Base-by-base conservation (phyloP, 768 basidiomycete species). In the Chalciporus piperatus region DNA sequence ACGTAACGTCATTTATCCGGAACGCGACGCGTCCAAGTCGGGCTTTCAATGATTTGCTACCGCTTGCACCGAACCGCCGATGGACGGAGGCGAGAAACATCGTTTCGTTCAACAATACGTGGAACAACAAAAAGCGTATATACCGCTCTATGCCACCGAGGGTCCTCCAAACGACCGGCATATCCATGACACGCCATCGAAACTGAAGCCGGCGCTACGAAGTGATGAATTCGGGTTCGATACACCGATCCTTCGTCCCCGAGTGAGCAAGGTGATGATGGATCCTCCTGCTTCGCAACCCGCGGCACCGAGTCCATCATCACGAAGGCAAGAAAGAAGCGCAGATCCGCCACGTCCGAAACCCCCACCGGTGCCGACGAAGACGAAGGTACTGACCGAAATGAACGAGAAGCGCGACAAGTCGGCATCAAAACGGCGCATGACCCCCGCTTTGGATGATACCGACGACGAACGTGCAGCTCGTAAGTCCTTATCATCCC, bases 161-260 rank as follows among this genome's bases (percentile, higher is more conserved):
- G 78, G 73, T 13, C 66, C 52, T 22, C 20, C 51, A 41, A 48
- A 54, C 48, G 46, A 58, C 32, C 23, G 41, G 48, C 30, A 7
- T 38, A 41, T 32, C 13, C 12, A 13, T 13, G 30, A 27, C 17
- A 59, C 61, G 5, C 65, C 60, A 7, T 16, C 52, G 35, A 54
- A 50, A 39, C 20, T 19, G 28, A 30, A 30, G 6, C 28, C 6
- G 28, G 32, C 32, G 3, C 46, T 37, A 37, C 49, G 32, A 30
- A 51, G 45, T 12, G 53, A 59, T 11, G 66, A 59, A 16, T 67
- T 70, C 54, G 75, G 74, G 4, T 79, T 84, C 55, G 76, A 70
- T 35, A 85, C 82, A 10, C 84, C 83, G 16, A 64, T 84, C 28
- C 70, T 85, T 33, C 78, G 75, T 55, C 72, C 83, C 30, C 76